These are phyloP conservation scores for Neopestalotiopsis clavispora DNA, from an alignment of 2,329 filamentous ascomycete genomes.

Conservation along the genomic window DNA sequence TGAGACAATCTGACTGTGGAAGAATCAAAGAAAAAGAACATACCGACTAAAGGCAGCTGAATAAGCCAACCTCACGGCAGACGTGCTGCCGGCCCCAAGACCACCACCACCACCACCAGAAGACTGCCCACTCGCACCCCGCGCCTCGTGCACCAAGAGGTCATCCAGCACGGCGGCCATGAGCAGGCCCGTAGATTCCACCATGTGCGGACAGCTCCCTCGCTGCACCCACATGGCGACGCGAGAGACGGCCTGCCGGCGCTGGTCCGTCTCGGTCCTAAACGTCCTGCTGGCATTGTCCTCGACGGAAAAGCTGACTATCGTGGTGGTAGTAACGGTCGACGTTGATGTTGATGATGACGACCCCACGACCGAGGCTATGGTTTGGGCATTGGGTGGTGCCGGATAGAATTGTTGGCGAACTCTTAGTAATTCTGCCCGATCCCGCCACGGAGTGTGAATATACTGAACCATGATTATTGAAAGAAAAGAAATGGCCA, in stretches of 20 bases:
- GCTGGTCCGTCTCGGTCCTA: slow-evolving; percentile 21
- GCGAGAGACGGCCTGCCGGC: slow-evolving; percentile 58
- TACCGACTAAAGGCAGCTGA: slow-evolving; percentile 76
- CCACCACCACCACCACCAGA: background rate
- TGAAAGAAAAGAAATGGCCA: background rate
- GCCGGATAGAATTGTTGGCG: slow-evolving; percentile 66
- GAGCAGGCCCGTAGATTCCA: slow-evolving; percentile 79
- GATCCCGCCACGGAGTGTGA: slow-evolving; percentile 75
- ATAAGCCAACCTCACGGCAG: slow-evolving; percentile 72
- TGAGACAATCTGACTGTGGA: background rate
- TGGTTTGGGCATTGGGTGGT: slow-evolving; percentile 17
- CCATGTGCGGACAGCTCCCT: slow-evolving; percentile 76
- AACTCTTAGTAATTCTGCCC: slow-evolving; percentile 67
- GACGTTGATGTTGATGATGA: background rate
- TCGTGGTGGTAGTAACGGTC: background rate
- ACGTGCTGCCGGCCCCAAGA: slow-evolving; percentile 46
- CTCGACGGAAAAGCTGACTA: slow-evolving; percentile 3
- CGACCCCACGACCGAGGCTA: slow-evolving; percentile 14
- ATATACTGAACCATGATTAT: slow-evolving; percentile 69
- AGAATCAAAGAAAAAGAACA: slow-evolving; percentile 33
- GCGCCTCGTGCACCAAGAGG: slow-evolving; percentile 38
- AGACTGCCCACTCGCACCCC: background rate
- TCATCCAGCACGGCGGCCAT: slow-evolving; percentile 73
- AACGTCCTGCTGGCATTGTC: background rate
- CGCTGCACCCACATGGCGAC: slow-evolving; percentile 74